These are phyloP conservation scores for Tetraselmis chui DNA, from an alignment of 139 green algal species.

Conservation along the genomic window DNA sequence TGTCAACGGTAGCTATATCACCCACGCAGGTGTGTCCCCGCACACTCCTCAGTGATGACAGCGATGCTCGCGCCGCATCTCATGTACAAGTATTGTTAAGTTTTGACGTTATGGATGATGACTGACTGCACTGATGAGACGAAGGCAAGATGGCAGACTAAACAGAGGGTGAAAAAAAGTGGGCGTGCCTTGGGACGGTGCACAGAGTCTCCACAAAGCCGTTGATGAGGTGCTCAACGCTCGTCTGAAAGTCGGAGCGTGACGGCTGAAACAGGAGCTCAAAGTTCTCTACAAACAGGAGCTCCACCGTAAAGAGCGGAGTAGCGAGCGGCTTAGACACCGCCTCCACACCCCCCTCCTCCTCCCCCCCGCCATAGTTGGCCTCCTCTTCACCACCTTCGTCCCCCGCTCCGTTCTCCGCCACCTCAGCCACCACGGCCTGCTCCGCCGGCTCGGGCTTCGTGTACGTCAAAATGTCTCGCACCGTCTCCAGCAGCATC, in stretches of 20 bases:
- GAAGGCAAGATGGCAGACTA: too few relatives aligned
- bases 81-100: too few relatives aligned
- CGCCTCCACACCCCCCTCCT: background rate
- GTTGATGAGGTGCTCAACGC: conserved; percentile 28
- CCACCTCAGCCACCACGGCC: conserved; percentile 10
- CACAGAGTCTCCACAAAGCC: conserved; percentile 41
- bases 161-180: too few relatives aligned
- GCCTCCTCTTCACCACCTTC: conserved; percentile 8
- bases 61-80: too few relatives aligned
- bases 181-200: conserved; percentile 33
- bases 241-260: conserved; percentile 16
- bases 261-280: conserved; percentile 41
- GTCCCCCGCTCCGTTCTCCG: conserved; percentile 6
- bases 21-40: too few relatives aligned
- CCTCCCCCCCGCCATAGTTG: background rate
- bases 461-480: conserved; percentile 15
- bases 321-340: background rate
- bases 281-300: conserved; percentile 41
- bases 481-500: conserved; percentile 48
- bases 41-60: too few relatives aligned
- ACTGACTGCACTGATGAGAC: too few relatives aligned
- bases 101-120: too few relatives aligned
- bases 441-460: background rate
- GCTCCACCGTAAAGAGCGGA: conserved; percentile 53
- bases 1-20: background rate